Base-by-base conservation (phyloP, 1,139 yeast genomes). In the Nadsonia starkeyi-henricii region DNA sequence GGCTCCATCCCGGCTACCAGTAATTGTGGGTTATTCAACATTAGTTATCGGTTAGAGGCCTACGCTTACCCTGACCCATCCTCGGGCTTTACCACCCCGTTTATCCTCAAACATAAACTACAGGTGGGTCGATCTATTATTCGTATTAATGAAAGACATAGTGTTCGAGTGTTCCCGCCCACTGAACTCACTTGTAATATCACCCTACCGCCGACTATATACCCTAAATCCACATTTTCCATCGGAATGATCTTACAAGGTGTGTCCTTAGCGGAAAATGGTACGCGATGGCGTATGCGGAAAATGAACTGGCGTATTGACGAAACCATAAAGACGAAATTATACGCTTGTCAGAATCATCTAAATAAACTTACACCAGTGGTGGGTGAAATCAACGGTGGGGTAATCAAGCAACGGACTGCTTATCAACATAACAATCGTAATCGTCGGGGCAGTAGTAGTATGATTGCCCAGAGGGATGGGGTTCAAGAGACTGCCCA, bases 141-240 rank as follows among this genome's bases (percentile, higher is more conserved):
- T 43, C 72, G 88, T 42, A 93, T 93, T 9, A 85, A 86, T 2
- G 96, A 89, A 62, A 74, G 88, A 55, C 86, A 85, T 60, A 85
- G 95, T 0, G 68, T 86, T 42, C 73, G 99, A 52, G 86, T 93
- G 1, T 91, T 91, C 63, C 98, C 98, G 1, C 97, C 99, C 2
- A 91, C 97, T 0, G 85, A 83, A 46, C 81, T 91, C 41, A 81
- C 85, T 2, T 94, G 96, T 2, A 77, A 82, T 42, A 89, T 95
- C 2, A 82, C 82, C 3, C 69, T 91, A 45, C 98, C 98, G 2
- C 84, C 85, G 54, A 95, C 86, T 17, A 75, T 85, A 20, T 85
- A 85, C 62, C 98, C 98, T 12, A 82, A 85, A 58, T 83, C 95
- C 0, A 72, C 81, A 0, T 85, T 91, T 59, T 83, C 93, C 0